Percentiles rank a stretch among this genome's conserved stretches.
phyloP scores from a whole-genome alignment of 1,284 basidiomycete species.

The Sporisorium iseilematis-ciliati region DNA sequence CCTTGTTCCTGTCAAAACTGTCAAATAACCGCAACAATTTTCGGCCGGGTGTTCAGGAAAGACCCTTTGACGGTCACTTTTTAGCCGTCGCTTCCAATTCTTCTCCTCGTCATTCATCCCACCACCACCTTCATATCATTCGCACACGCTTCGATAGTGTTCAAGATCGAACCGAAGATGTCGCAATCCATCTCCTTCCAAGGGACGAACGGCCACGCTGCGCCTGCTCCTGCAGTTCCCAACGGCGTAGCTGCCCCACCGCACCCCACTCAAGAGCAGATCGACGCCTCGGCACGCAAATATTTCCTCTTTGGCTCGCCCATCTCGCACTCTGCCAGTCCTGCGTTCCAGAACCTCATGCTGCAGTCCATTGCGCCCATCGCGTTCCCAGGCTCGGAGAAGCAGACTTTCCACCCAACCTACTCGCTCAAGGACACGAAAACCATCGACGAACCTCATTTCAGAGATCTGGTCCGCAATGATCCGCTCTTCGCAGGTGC shows the following conservation, averaged over 20 bases:
- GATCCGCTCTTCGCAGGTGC: constrained; percentile 51
- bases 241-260: constrained; percentile 24
- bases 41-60: constrained; percentile 2
- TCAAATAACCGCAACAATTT: background rate
- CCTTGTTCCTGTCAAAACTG: too few species aligned
- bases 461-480: constrained; percentile 33
- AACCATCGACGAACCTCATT: constrained; percentile 46
- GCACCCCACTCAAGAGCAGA: constrained; percentile 49
- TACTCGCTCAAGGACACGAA: constrained; percentile 55
- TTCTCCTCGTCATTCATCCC: background rate
- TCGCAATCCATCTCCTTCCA: constrained; percentile 23
- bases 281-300: constrained; percentile 33
- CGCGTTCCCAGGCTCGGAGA: constrained; percentile 18
- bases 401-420: constrained; percentile 33
- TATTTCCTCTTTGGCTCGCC: constrained; percentile 57
- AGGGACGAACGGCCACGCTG: constrained; percentile 1
- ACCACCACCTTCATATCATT: constrained; percentile 2
- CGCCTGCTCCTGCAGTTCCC: background rate
- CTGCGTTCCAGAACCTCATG: constrained; percentile 56
- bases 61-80: background rate
- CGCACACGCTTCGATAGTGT: too few species aligned
- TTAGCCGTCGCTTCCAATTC: constrained; percentile 3
- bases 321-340: constrained; percentile 57
- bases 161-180: background rate
- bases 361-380: constrained; percentile 42